These are phyloP conservation scores for Juncus inflexus DNA, from an alignment of 176 grass and related monocot species.

Conservation along the genomic window DNA sequence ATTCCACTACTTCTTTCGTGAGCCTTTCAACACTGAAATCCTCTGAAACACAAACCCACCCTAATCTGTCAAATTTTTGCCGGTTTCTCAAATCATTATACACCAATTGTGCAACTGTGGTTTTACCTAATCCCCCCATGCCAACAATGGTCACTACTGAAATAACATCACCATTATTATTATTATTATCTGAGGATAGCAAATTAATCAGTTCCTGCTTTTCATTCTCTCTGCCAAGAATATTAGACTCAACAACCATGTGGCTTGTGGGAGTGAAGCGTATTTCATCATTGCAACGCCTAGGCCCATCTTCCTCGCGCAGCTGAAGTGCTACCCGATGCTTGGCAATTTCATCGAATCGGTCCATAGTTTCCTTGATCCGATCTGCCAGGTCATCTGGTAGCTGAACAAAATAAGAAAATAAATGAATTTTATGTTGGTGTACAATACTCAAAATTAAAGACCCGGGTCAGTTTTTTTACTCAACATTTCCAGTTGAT, in stretches of 20 bases:
- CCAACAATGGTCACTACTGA: conserved; percentile 8
- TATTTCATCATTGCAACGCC: not conserved
- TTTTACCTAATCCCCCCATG: not conserved
- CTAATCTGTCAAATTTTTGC: too few species aligned
- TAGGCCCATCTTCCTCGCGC: not conserved
- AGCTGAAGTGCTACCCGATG: not conserved
- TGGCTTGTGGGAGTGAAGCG: not conserved
- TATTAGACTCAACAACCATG: not conserved
- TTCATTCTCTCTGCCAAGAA: not conserved
- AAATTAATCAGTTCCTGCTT: conserved; percentile 2
- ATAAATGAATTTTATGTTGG: not conserved
- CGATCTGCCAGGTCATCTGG: not conserved
- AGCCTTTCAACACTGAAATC: not conserved
- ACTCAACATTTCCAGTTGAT: too few species aligned
- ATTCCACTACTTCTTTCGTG: conserved; percentile 13
- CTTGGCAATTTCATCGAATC: conserved; percentile 9
- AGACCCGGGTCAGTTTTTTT: too few species aligned
- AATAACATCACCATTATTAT: not conserved
- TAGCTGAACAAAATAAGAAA: not conserved
- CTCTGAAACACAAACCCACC: too few species aligned
- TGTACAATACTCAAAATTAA: too few species aligned
- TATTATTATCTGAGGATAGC: too few species aligned
- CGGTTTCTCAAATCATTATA: too few species aligned
- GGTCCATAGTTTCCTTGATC: conserved; percentile 13
- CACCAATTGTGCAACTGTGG: too few species aligned